Percentiles rank a stretch among this genome's conserved stretches.
Evolutionary conservation across 345 rosid genomes (phyloP).

Genomic region (Stellera chamaejasme): DNA sequence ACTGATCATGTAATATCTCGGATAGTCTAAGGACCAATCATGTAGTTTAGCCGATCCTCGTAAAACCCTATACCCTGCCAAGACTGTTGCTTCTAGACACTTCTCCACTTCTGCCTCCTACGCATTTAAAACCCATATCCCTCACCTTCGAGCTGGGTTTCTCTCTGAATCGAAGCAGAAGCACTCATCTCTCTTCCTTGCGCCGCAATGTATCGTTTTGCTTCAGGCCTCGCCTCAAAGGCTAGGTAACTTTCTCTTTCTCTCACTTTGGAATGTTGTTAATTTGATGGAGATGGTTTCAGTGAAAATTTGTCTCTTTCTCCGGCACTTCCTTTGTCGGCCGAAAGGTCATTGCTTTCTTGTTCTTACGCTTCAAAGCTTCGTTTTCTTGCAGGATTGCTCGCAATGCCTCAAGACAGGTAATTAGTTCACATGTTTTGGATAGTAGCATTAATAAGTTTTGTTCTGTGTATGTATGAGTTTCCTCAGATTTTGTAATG

Average conservation of each 20-base stretch:
- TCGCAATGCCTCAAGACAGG: slow-evolving; percentile 21
- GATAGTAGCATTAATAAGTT: not conserved
- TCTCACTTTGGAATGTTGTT: not conserved
- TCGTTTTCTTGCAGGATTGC: slow-evolving; percentile 18
- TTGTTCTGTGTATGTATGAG: not conserved
- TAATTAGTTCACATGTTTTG: not conserved
- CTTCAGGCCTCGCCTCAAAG: slow-evolving; percentile 36
- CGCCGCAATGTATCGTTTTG: slow-evolving; percentile 30
- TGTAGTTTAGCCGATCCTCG: too few species aligned
- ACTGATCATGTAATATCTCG: too few species aligned
- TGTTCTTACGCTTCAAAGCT: not conserved
- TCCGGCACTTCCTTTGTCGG: too few species aligned
- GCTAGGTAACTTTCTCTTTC: slow-evolving; percentile 17
- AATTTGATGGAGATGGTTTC: not conserved
- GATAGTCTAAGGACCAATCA: too few species aligned
- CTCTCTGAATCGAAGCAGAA: too few species aligned
- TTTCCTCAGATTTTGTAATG: not conserved
- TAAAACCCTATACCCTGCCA: too few species aligned
- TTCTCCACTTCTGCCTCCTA: too few species aligned
- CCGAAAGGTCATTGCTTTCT: not conserved
- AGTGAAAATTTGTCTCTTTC: not conserved
- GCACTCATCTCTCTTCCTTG: not conserved
- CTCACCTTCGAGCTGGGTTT: too few species aligned
- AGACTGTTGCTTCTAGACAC: too few species aligned
- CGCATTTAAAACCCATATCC: too few species aligned